Percentiles rank a stretch among this genome's conserved stretches.
These are phyloP conservation scores for Mentha longifolia DNA, from an alignment of 257 asterid genomes.

Conservation along the genomic window DNA sequence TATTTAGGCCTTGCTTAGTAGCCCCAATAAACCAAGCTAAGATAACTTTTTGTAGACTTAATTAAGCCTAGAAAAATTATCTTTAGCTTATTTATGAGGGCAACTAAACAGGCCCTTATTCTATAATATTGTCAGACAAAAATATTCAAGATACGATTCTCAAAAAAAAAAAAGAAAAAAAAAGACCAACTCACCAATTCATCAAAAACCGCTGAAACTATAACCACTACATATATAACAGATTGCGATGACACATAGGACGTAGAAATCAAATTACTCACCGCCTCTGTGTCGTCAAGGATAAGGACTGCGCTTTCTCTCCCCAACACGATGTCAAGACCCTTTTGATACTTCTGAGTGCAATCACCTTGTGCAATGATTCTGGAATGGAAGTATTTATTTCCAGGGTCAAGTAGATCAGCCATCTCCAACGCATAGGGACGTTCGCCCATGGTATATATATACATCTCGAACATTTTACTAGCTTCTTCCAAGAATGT, in stretches of 20 bases:
- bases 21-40: too few relatives aligned
- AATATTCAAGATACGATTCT: background rate
- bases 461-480: conserved; percentile 80
- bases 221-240: background rate
- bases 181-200: background rate
- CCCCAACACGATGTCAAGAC: conserved; percentile 94
- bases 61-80: too few relatives aligned
- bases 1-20: too few relatives aligned
- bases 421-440: conserved; percentile 93
- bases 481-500: conserved; percentile 78
- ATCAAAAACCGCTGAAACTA: background rate
- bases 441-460: conserved; percentile 96
- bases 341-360: conserved; percentile 79
- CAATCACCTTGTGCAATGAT: conserved; percentile 90
- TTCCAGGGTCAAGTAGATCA: conserved; percentile 75
- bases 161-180: too few relatives aligned
- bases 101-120: too few relatives aligned
- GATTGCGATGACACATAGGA: background rate
- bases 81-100: too few relatives aligned
- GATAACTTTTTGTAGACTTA: too few relatives aligned
- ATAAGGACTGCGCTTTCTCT: conserved; percentile 87
- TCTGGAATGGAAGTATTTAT: conserved; percentile 70
- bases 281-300: conserved; percentile 95
- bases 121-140: background rate
- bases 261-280: conserved; percentile 37